These are phyloP conservation scores for Plenodomus lindquistii DNA, from an alignment of 2,329 filamentous ascomycete genomes.

Conservation along the genomic window DNA sequence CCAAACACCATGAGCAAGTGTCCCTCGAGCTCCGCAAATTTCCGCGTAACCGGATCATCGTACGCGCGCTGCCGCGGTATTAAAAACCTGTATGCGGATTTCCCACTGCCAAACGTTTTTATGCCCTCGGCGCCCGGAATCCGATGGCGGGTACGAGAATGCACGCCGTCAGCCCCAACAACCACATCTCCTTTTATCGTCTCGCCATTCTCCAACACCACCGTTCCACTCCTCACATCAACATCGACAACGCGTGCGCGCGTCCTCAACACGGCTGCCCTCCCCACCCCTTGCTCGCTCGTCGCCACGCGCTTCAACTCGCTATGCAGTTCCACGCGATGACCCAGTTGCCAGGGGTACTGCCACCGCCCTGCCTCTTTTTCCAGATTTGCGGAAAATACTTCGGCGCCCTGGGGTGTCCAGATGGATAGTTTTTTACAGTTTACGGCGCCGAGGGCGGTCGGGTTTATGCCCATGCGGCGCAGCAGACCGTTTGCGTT, in stretches of 20 bases:
- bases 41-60: constrained; percentile 46
- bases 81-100: constrained; percentile 62
- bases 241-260: constrained; percentile 51
- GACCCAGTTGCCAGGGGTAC: constrained; percentile 58
- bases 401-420: constrained; percentile 39
- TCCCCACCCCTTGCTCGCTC: constrained; percentile 39
- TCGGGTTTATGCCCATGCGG: constrained; percentile 49
- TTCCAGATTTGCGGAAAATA: constrained; percentile 44
- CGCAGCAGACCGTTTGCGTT: constrained; percentile 63
- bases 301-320: constrained; percentile 55
- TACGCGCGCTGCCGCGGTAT: constrained; percentile 52
- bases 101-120: constrained; percentile 54
- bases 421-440: constrained; percentile 44
- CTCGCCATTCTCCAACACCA: constrained; percentile 46
- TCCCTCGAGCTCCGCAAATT: constrained; percentile 45
- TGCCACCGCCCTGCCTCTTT: constrained; percentile 53
- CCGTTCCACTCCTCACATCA: constrained; percentile 36
- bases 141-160: constrained; percentile 39
- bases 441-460: constrained; percentile 44
- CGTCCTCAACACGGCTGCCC: constrained; percentile 46
- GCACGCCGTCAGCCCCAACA: constrained; percentile 60
- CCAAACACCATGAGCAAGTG: constrained; percentile 51
- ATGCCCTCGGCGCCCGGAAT: constrained; percentile 35
- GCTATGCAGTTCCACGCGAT: constrained; percentile 59
- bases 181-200: constrained; percentile 54